Base-by-base conservation (phyloP, 768 basidiomycete species). In the Pseudohyphozyma bogoriensis region DNA sequence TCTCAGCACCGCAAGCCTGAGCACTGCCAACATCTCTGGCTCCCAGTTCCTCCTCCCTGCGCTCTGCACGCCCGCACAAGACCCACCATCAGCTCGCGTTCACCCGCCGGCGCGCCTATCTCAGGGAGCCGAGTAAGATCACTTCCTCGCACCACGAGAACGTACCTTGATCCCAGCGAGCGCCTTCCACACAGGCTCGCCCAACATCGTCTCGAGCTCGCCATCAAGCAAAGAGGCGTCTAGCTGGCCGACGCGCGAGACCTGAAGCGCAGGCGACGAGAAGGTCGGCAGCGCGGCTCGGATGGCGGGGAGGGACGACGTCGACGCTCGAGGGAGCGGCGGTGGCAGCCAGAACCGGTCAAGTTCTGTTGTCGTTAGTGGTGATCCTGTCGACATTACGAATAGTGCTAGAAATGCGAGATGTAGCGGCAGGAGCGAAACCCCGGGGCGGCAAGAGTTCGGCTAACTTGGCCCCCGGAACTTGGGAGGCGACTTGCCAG, bases 201-300 rank as follows among this genome's bases (percentile, higher is more conserved):
- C 83, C 35, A 97, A 78, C 61, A 95, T 75, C 32, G 83, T 80
- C 35, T 86, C 82, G 22, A 97, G 81, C 64, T 95, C 90, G 66
- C 84, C 82, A 75, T 97, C 93, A 51, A 96, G 79, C 28, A 92
- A 78, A 68, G 89, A 85, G 4, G 92, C 83, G 73, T 97, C 93
- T 55, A 96, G 82, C 73, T 93, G 88, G 11, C 87, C 86, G 51
- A 97, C 89, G 46, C 91, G 86, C 29, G 82, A 77, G 33, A 84
- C 54, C 15, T 56, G 55, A 20, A 62, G 58, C n/a, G 58, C 31
- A 3, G 58, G 60, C 18, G 60, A 57, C 15, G 58, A 40, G 28
- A 52, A 29, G 8, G 12, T 11, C 1, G 55, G 20, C 16, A 62
- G 55, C 7, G 55, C 39, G 16, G 51, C 4, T n/a, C 64, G 60